Conservation (phyloP, 148 eudicot genomes). For the Camellia granthamiana region DNA sequence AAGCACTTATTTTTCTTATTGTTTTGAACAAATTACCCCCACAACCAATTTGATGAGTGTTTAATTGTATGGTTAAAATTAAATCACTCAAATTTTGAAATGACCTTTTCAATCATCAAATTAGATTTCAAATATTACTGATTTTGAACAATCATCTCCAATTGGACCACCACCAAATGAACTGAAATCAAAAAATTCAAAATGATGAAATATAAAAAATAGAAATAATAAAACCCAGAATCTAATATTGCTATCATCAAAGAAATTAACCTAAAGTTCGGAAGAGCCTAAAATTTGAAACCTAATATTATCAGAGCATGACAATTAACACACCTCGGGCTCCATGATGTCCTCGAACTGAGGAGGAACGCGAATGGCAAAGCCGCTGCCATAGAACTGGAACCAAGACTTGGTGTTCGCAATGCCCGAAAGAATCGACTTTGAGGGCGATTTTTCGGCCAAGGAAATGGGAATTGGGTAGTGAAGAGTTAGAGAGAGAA, state of each 20-base stretch:
- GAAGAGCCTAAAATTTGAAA: constrained; percentile 4
- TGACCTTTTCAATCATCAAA: too few relatives aligned
- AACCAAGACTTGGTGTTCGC: constrained; percentile 89
- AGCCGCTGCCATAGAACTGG: constrained; percentile 85
- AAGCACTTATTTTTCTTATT: too few relatives aligned
- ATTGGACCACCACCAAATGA: too few relatives aligned
- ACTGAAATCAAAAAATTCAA: too few relatives aligned
- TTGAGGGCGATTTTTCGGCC: constrained; percentile 29
- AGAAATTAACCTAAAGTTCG: neutral
- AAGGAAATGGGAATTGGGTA: constrained; percentile 29
- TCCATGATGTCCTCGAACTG: constrained; percentile 65
- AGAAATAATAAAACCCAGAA: neutral
- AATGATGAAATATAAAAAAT: too few relatives aligned
- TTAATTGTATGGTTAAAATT: too few relatives aligned
- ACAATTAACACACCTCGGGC: constrained; percentile 62
- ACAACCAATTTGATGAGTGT: too few relatives aligned
- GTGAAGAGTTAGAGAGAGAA: constrained; percentile 34
- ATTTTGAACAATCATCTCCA: too few relatives aligned
- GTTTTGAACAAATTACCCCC: too few relatives aligned
- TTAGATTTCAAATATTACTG: too few relatives aligned
- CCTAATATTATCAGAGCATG: neutral
- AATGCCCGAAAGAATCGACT: constrained; percentile 62
- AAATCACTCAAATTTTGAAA: too few relatives aligned
- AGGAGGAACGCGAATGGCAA: constrained; percentile 89
- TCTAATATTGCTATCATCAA: neutral